These are phyloP conservation scores for Floccularia luteovirens DNA, from an alignment of 768 basidiomycete species.

Conservation along the genomic window DNA sequence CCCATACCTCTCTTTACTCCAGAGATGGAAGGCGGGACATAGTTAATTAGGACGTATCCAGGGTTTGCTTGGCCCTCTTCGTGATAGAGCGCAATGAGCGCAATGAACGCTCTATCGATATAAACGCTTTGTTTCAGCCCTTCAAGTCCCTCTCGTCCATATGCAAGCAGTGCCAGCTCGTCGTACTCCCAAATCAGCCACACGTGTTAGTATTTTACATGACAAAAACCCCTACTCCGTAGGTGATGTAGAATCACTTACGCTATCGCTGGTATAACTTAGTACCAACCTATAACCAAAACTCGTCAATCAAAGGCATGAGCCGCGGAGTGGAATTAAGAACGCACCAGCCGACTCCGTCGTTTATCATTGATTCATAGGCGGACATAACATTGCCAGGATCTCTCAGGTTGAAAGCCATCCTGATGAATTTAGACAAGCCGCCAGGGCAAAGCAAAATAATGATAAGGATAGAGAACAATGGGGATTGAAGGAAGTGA, in stretches of 20 bases:
- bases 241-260: slow-evolving; percentile 7
- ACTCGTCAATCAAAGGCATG: not conserved
- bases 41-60: slow-evolving; percentile 35
- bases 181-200: slow-evolving; percentile 19
- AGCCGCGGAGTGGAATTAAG: not conserved
- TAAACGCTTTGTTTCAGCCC: slow-evolving; percentile 37
- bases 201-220: not conserved
- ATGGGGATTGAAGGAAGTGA: not conserved
- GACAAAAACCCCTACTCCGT: not conserved
- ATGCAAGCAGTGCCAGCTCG: slow-evolving; percentile 29
- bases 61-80: slow-evolving; percentile 27
- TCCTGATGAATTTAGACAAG: slow-evolving; percentile 10
- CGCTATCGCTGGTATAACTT: slow-evolving; percentile 17
- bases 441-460: slow-evolving; percentile 1
- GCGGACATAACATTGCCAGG: slow-evolving; percentile 17
- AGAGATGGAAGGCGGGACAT: slow-evolving; percentile 32
- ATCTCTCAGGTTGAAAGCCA: slow-evolving; percentile 19
- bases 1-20: slow-evolving; percentile 22
- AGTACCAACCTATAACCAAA: slow-evolving; percentile 14
- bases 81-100: slow-evolving; percentile 39
- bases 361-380: slow-evolving; percentile 19
- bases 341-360: slow-evolving; percentile 19
- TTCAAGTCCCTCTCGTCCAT: slow-evolving; percentile 32
- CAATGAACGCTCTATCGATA: slow-evolving; percentile 28
- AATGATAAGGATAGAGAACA: not conserved